phyloP scores from a whole-genome alignment of 495 filamentous ascomycete species.

The Penicillium parvum region DNA sequence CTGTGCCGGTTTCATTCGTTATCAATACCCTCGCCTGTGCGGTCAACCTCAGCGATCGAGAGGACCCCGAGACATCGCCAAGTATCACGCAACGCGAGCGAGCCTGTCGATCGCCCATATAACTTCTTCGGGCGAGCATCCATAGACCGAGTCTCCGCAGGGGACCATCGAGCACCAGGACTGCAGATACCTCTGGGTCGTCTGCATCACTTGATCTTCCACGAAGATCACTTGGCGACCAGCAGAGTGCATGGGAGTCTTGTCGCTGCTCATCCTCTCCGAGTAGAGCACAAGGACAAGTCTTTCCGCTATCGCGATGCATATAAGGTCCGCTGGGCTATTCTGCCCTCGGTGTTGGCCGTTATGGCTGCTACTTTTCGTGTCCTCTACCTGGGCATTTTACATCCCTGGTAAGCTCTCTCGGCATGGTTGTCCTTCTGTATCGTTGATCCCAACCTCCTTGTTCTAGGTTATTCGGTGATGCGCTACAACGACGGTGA shows the following conservation, averaged over 20 bases:
- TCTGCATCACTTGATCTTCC: constrained; percentile 17
- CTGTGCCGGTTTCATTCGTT: constrained; percentile 60
- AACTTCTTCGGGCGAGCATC: not conserved
- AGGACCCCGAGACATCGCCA: not conserved
- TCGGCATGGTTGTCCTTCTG: not conserved
- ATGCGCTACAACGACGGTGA: constrained; percentile 78
- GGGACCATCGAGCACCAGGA: constrained; percentile 7
- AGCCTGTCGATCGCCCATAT: constrained; percentile 1
- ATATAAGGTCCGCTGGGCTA: constrained; percentile 24
- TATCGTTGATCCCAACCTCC: constrained; percentile 15
- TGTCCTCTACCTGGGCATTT: constrained; percentile 55
- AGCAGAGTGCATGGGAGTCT: constrained; percentile 19
- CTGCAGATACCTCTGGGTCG: constrained; percentile 6
- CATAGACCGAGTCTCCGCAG: not conserved
- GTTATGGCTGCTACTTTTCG: constrained; percentile 34
- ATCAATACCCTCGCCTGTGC: constrained; percentile 3
- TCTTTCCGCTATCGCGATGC: constrained; percentile 22
- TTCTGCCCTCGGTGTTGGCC: constrained; percentile 24
- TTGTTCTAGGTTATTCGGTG: constrained; percentile 60
- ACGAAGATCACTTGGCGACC: constrained; percentile 1
- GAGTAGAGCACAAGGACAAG: constrained; percentile 18
- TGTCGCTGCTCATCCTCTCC: constrained; percentile 10
- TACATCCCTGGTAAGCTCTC: constrained; percentile 68
- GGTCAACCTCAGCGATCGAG: not conserved
- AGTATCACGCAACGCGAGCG: not conserved